Evolutionary conservation across 768 basidiomycete species (phyloP).

Genomic region (Inosperma sp.): DNA sequence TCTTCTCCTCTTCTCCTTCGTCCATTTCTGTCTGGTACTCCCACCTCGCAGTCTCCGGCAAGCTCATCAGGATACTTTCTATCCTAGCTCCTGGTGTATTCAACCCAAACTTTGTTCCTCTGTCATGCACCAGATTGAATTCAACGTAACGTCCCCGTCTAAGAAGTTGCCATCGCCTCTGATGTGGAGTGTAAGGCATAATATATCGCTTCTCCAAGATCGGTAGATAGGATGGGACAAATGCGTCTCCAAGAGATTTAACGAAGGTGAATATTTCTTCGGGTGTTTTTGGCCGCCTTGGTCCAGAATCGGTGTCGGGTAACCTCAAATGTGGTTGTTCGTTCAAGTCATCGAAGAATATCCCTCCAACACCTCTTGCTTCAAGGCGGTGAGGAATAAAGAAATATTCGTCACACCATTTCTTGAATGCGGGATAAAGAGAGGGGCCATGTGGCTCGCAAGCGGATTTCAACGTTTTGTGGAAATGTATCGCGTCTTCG

Average conservation of each 20-base stretch:
- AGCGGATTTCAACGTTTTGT: slow-evolving; percentile 65
- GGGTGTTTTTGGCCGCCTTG: slow-evolving; percentile 47
- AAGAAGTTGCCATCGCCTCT: slow-evolving; percentile 90
- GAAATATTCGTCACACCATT: slow-evolving; percentile 99
- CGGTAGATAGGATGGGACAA: slow-evolving; percentile 87
- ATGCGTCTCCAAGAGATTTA: slow-evolving; percentile 66
- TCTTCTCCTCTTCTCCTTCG: slow-evolving; percentile 63
- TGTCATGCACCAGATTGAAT: slow-evolving; percentile 84
- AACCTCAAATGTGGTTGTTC: slow-evolving; percentile 63
- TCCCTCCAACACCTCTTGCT: slow-evolving; percentile 84
- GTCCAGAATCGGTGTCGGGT: slow-evolving; percentile 28
- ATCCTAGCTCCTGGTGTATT: slow-evolving; percentile 82
- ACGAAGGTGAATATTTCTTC: slow-evolving; percentile 78
- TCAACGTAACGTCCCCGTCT: slow-evolving; percentile 93
- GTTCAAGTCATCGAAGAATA: slow-evolving; percentile 95
- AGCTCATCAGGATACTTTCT: slow-evolving; percentile 86
- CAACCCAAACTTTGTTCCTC: slow-evolving; percentile 85
- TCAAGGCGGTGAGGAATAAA: slow-evolving; percentile 85
- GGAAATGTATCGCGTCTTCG: slow-evolving; percentile 86
- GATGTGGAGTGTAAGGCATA: slow-evolving; percentile 54
- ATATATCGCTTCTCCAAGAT: slow-evolving; percentile 60
- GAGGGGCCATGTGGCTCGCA: slow-evolving; percentile 67
- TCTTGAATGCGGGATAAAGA: slow-evolving; percentile 79
- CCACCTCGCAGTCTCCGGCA: slow-evolving; percentile 85
- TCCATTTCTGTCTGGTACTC: slow-evolving; percentile 78